phyloP scores from a whole-genome alignment of 768 basidiomycete genomes.

The Boletus sp. region DNA sequence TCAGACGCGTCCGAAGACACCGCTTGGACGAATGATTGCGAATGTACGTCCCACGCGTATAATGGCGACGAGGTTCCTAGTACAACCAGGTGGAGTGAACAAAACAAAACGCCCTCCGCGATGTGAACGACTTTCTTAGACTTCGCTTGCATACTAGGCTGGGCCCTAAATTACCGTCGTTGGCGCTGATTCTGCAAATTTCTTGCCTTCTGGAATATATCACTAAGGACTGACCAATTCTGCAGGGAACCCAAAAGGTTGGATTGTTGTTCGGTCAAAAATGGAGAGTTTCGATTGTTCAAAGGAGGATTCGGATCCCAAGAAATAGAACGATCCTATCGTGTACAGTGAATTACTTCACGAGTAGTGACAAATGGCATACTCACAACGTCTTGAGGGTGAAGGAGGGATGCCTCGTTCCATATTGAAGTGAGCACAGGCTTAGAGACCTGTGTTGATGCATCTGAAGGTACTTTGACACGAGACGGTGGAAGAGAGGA shows the following conservation, averaged over 20 bases:
- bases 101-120: conserved; percentile 45
- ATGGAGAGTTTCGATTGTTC: conserved; percentile 44
- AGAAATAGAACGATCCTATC: conserved; percentile 49
- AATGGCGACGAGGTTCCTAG: conserved; percentile 67
- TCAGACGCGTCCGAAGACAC: conserved; percentile 32
- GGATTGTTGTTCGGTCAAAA: conserved; percentile 66
- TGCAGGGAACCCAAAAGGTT: conserved; percentile 53
- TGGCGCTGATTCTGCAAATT: neutral
- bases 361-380: neutral
- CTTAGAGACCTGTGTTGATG: neutral
- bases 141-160: conserved; percentile 42
- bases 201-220: neutral
- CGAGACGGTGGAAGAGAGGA: neutral
- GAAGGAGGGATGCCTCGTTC: conserved; percentile 15
- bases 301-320: conserved; percentile 53
- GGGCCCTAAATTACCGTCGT: conserved; percentile 40
- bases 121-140: conserved; percentile 41
- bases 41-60: conserved; percentile 56
- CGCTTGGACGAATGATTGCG: conserved; percentile 56
- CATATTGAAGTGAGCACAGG: conserved; percentile 11
- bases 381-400: conserved; percentile 14
- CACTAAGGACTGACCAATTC: conserved; percentile 46
- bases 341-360: conserved; percentile 1
- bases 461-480: neutral
- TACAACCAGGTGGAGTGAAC: conserved; percentile 52